Evolutionary conservation across 2,329 filamentous ascomycete species (phyloP).

Genomic region (Shiraia bambusicola): DNA sequence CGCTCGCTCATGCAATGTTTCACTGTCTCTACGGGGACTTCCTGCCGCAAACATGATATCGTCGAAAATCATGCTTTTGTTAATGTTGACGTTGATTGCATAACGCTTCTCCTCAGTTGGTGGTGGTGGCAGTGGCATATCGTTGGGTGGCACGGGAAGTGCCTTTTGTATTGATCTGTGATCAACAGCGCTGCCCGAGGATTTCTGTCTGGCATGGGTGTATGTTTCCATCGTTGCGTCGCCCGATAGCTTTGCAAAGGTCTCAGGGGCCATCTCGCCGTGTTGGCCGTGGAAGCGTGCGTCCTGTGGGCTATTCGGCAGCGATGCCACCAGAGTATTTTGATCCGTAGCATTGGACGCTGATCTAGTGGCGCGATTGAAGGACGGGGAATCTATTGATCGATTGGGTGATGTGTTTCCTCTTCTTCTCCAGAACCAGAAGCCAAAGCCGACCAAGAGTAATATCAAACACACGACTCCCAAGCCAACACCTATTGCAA

Average conservation of each 20-base stretch:
- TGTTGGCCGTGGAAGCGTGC: slow-evolving; percentile 13
- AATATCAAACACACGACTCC: slow-evolving; percentile 24
- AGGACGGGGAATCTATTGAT: slow-evolving; percentile 15
- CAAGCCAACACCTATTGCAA: slow-evolving; percentile 31
- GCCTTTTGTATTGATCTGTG: slow-evolving; percentile 8
- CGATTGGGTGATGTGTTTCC: slow-evolving; percentile 13
- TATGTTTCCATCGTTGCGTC: slow-evolving; percentile 10
- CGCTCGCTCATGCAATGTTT: slow-evolving; percentile 17
- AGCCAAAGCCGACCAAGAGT: slow-evolving; percentile 21
- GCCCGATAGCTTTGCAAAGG: slow-evolving; percentile 15
- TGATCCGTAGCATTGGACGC: slow-evolving; percentile 26
- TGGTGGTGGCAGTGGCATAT: slow-evolving; percentile 17
- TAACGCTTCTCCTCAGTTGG: slow-evolving; percentile 22
- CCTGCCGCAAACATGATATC: slow-evolving; percentile 20
- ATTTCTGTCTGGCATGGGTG: slow-evolving; percentile 1
- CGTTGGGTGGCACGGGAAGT: slow-evolving; percentile 13
- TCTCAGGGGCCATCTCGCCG: slow-evolving; percentile 8
- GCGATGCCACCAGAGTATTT: slow-evolving; percentile 27
- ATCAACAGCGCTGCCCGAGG: background rate
- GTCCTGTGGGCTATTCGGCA: slow-evolving; percentile 28
- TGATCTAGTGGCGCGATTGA: slow-evolving; percentile 10
- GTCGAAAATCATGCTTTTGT: slow-evolving; percentile 33
- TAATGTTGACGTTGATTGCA: slow-evolving; percentile 30
- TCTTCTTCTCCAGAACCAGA: slow-evolving; percentile 26
- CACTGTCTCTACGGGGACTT: slow-evolving; percentile 11